Base-by-base conservation (phyloP, 805 yeast species). In the Ogataea kodamae region DNA sequence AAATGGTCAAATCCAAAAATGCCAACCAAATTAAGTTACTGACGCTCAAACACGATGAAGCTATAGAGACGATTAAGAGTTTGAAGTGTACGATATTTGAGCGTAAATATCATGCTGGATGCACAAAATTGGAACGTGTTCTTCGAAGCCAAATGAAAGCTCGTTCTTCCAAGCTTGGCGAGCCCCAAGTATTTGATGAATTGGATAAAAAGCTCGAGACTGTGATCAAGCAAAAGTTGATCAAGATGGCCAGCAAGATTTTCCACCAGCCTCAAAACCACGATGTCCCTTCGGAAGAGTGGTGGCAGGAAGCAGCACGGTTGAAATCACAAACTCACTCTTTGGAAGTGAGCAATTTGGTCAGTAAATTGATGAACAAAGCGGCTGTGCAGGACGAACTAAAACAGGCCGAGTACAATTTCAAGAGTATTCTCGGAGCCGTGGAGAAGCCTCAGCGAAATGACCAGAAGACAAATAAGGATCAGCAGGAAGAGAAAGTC, bases 281-380 rank as follows among this genome's bases (percentile, higher is more conserved):
- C 23, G 33, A 42, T 7, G 29, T 36, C 6, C 23, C 72, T 15
- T 59, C 62, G 20, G 50, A 13, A 27, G 51, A 42, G 67, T 65
- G 29, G 35, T 54, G 18, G 27, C 54, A 33, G 18, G 56, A 55
- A 5, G 30, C 59, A 11, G 49, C 48, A 8, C 62, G 63, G 29
- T 56, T 63, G 32, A 44, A 52, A 21, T 55, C 33, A 25, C 55
- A 30, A 20, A 76, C 66, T 38, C 67, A 67, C 53, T 60, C 72
- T 22, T 62, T 61, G 42, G 58, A 42, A 5, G 33, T 67, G 22
- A 76, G 78, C 49, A 67, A 64, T 35, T 48, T 67, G 28, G 55
- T 78, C 33, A 72, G 80, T 4, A 65, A 52, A 32, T 28, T 73
- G 10, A 72, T 70, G 66, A 72, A 74, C 42, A 60, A 58, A 45